phyloP scores from a whole-genome alignment of 441 rosid species.

The Erysimum cheiri region DNA sequence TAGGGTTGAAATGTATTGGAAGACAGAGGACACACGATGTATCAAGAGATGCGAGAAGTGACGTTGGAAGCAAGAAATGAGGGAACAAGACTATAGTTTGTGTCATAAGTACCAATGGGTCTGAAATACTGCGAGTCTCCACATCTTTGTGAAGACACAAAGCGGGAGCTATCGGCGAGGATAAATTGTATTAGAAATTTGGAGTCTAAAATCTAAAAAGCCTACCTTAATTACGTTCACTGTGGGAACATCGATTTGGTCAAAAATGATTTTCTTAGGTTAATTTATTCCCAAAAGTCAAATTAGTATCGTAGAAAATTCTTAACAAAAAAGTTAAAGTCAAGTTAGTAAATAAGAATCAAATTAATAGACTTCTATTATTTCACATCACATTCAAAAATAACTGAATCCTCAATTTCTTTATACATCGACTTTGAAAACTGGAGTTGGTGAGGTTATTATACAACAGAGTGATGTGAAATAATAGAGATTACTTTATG shows the following conservation, averaged over 20 bases:
- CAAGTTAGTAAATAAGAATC: neutral
- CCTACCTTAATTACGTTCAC: neutral
- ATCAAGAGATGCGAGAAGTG: too few relatives aligned
- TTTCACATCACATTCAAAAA: neutral
- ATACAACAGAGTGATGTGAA: too few relatives aligned
- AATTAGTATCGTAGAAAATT: neutral
- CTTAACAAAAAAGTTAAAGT: neutral
- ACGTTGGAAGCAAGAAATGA: conserved; percentile 21
- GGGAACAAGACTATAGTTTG: neutral
- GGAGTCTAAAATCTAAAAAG: neutral
- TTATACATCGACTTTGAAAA: neutral
- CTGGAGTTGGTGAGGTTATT: neutral
- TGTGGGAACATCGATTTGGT: neutral
- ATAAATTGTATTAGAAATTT: too few relatives aligned
- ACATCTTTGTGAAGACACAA: neutral
- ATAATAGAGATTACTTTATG: too few relatives aligned
- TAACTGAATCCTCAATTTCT: neutral
- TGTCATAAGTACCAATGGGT: neutral
- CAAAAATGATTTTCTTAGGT: neutral
- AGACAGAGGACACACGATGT: too few relatives aligned
- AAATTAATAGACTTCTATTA: neutral
- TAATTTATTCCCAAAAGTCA: too few relatives aligned
- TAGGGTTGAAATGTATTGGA: neutral
- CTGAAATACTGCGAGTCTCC: neutral
- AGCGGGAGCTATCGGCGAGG: too few relatives aligned